These are phyloP conservation scores for Auriscalpium vulgare DNA, from an alignment of 768 basidiomycete genomes.

Conservation along the genomic window DNA sequence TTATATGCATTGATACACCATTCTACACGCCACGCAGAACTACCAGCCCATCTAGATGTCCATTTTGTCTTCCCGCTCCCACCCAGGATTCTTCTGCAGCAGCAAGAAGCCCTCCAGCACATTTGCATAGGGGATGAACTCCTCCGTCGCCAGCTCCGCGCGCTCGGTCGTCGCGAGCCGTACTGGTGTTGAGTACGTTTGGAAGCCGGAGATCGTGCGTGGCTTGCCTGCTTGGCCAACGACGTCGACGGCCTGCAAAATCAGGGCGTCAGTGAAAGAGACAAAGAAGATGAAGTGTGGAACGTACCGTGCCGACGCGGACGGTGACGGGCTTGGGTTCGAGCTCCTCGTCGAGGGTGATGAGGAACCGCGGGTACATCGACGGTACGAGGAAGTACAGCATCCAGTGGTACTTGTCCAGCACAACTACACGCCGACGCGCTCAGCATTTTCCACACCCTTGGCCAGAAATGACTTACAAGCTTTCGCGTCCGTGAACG, in stretches of 20 bases:
- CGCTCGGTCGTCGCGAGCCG: constrained; percentile 91
- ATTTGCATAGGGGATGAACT: constrained; percentile 84
- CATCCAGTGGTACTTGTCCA: constrained; percentile 99
- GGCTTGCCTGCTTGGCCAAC: constrained; percentile 98
- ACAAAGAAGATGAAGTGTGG: neutral
- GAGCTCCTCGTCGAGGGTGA: constrained; percentile 90
- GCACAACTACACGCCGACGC: constrained; percentile 51
- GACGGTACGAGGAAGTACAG: constrained; percentile 90
- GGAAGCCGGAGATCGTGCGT: constrained; percentile 94
- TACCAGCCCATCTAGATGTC: constrained; percentile 40
- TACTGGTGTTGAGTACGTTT: constrained; percentile 95
- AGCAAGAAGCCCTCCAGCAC: constrained; percentile 93
- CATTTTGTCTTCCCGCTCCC: constrained; percentile 82
- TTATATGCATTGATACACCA: no score
- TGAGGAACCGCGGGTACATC: constrained; percentile 98
- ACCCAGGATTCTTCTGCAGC: constrained; percentile 86
- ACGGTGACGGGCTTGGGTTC: constrained; percentile 84
- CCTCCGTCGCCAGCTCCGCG: constrained; percentile 94
- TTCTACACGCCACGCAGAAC: no score
- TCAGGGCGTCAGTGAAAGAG: constrained; percentile 1
- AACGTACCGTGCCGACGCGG: constrained; percentile 79
- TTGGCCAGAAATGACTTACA: constrained; percentile 49
- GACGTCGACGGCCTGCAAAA: constrained; percentile 80
- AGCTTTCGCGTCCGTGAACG: constrained; percentile 89
- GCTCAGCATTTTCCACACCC: neutral